Percentiles rank a stretch among this genome's conserved stretches.
Evolutionary conservation across 805 yeast species (phyloP).

Genomic region (Ogataea neopini): DNA sequence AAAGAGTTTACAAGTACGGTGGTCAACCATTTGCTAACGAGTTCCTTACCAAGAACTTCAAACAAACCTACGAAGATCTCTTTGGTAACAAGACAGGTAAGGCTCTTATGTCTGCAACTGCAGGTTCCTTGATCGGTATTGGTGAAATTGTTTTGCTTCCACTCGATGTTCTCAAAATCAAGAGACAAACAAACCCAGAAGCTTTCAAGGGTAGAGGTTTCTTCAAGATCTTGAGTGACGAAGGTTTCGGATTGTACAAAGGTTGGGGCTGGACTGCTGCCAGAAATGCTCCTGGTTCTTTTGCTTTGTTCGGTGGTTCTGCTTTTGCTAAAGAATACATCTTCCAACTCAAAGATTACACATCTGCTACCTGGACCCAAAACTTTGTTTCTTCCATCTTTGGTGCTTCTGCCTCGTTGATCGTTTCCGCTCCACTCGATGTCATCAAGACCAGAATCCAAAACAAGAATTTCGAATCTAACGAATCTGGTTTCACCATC

Average conservation of each 20-base stretch:
- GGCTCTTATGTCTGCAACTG: slow-evolving; percentile 95
- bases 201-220: slow-evolving; percentile 98
- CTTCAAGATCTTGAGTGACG: slow-evolving; percentile 79
- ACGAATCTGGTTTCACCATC: slow-evolving; percentile 90
- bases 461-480: slow-evolving; percentile 92
- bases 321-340: slow-evolving; percentile 98
- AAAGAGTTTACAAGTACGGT: slow-evolving; percentile 97
- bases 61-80: slow-evolving; percentile 62
- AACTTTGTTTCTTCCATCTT: slow-evolving; percentile 92
- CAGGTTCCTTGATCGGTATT: slow-evolving; percentile 95
- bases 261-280: slow-evolving; percentile 99
- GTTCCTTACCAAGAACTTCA: slow-evolving; percentile 74
- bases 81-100: slow-evolving; percentile 96
- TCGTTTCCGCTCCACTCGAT: slow-evolving; percentile 96
- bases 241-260: slow-evolving; percentile 90
- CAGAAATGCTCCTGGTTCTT: slow-evolving; percentile 98
- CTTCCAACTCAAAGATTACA: slow-evolving; percentile 81
- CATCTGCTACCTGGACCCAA: slow-evolving; percentile 91
- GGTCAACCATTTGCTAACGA: slow-evolving; percentile 99
- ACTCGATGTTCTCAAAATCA: slow-evolving; percentile 93
- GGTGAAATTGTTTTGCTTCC: slow-evolving; percentile 97
- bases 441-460: slow-evolving; percentile 98
- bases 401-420: slow-evolving; percentile 96
- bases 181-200: slow-evolving; percentile 99
- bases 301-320: slow-evolving; percentile 96